These are phyloP conservation scores for Alternaria ventricosa DNA, from an alignment of 2,329 filamentous ascomycete genomes.

Conservation along the genomic window DNA sequence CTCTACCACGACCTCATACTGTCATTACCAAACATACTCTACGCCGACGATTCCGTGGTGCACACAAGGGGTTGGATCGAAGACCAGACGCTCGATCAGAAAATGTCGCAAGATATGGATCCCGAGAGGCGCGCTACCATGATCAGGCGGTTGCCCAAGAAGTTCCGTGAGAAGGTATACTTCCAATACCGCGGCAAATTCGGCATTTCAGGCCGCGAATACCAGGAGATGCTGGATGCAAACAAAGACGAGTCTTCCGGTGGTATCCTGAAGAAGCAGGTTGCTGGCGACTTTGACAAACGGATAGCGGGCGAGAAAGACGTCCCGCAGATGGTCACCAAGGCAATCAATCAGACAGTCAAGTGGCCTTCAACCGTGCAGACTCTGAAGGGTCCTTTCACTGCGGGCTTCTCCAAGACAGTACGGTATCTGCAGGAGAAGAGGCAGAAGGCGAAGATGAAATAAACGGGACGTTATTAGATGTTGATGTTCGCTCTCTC, in stretches of 20 bases:
- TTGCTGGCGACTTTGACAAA: slow-evolving; percentile 85
- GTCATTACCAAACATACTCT: slow-evolving; percentile 86
- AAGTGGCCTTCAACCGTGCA: slow-evolving; percentile 91
- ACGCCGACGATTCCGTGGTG: slow-evolving; percentile 68
- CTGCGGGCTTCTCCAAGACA: slow-evolving; percentile 73
- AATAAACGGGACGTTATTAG: slow-evolving; percentile 10
- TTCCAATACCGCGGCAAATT: slow-evolving; percentile 95
- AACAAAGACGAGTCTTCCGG: slow-evolving; percentile 70
- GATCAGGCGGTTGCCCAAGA: slow-evolving; percentile 86
- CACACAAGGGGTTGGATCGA: slow-evolving; percentile 66
- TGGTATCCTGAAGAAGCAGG: slow-evolving; percentile 69
- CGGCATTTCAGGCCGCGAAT: slow-evolving; percentile 81
- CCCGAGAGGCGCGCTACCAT: slow-evolving; percentile 91
- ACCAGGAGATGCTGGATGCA: slow-evolving; percentile 82
- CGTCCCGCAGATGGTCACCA: slow-evolving; percentile 73
- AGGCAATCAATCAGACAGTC: slow-evolving; percentile 85
- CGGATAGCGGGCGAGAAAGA: slow-evolving; percentile 78
- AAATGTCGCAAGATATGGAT: slow-evolving; percentile 88
- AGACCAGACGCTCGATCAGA: slow-evolving; percentile 64
- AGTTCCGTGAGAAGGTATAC: slow-evolving; percentile 88
- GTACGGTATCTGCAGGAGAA: slow-evolving; percentile 85
- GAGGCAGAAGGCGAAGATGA: slow-evolving; percentile 52
- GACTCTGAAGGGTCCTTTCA: slow-evolving; percentile 82
- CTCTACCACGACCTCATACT: slow-evolving; percentile 90
- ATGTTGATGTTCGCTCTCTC: background rate